Evolutionary conservation across 2,329 filamentous ascomycete genomes (phyloP), one percentile per base, ranked within the genome.

Genomic region (Monilinia vaccinii-corymbosi): DNA sequence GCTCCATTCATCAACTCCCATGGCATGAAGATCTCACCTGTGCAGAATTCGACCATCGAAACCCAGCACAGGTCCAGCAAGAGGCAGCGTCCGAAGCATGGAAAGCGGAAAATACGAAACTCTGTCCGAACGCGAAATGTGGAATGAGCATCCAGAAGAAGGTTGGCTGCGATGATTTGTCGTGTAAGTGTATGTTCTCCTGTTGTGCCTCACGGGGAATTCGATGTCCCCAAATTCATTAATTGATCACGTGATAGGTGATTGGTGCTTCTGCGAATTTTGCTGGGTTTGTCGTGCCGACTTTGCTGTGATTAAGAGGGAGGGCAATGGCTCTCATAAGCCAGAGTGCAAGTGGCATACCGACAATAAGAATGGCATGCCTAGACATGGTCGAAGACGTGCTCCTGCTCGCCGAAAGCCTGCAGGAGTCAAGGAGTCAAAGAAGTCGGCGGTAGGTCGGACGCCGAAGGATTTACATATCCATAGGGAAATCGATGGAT

Each of bases 1-100:
- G 46, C 36, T 44, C 34, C 10, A 34, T 8, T 13, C 46, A 58
- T 36, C 51, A 58, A 23, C 36, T 58, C 6, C 56, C 56, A 51
- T 51, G 45, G 46, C 56, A 58, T 28, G 25, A 42, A 21, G n/a
- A 42, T 44, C 25, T 58, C 2, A 32, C 56, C 31, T 58, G 56
- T 14, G 18, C 25, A 11, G 45, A 51, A 42, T 58, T 58, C 4
- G 56, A 50, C 11, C 4, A 23, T 5, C 6, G 8, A 1, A 58
- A 51, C 18, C 46, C 21, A 25, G 23, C 4, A 7, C 25, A 45
- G 14, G 32, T 58, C 9, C 28, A 21, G 10, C 23, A 50, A 21
- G 55, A 58, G 31, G 55, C 55, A n/a, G 21, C 18, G 5, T 58
- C 42, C 11, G 56, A 42, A 31, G 56, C 44, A 21, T 50, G 25